Evolutionary conservation across 495 filamentous ascomycete species (phyloP), one percentile per base, ranked within the genome.

Genomic region (Aspergillus cavernicola): DNA sequence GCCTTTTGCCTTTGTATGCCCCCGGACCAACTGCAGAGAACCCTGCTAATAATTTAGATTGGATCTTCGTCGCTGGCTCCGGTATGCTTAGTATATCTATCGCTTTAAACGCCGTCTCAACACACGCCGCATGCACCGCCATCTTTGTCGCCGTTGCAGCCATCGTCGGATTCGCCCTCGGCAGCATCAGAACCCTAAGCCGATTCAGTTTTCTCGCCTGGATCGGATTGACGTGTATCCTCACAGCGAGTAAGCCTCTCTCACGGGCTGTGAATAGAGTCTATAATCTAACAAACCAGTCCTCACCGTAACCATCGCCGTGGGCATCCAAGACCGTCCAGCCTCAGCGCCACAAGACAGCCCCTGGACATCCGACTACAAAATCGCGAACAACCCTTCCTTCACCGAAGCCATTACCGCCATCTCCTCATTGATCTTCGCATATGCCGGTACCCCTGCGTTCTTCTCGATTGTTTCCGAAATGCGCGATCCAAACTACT

Each of bases 381-480:
- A 67, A 26, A 39, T 72, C 28, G 19, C 70, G 44, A 29, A 42
- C 47, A 63, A 50, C 29, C 57, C 69, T 3, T 53, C 51, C 4
- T 73, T 75, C 41, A 49, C 55, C 9, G 56, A 68, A 13, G 69
- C 64, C 18, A 69, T 89, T 52, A 77, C 84, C 29, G 81, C 84
- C 8, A 73, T 88, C 20, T 79, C 80, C n/a, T 84, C 88, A 60
- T 81, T 90, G 26, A 73, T 85, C 50, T 87, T 90, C 58, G 85
- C 87, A 19, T 75, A 62, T 69, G 60, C 71, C 11, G 87, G 81
- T 57, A 85, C 72, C 57, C 85, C 79, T 45, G 85, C 68, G 59
- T 86, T 75, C 76, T 88, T 90, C 72, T 77, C 74, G 16, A 86
- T 92, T 64, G 84, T 85, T 58, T 78, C 83, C 28, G 87, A 91